These are phyloP conservation scores for Gymnopilus dilepis DNA, from an alignment of 768 basidiomycete genomes.

Conservation along the genomic window DNA sequence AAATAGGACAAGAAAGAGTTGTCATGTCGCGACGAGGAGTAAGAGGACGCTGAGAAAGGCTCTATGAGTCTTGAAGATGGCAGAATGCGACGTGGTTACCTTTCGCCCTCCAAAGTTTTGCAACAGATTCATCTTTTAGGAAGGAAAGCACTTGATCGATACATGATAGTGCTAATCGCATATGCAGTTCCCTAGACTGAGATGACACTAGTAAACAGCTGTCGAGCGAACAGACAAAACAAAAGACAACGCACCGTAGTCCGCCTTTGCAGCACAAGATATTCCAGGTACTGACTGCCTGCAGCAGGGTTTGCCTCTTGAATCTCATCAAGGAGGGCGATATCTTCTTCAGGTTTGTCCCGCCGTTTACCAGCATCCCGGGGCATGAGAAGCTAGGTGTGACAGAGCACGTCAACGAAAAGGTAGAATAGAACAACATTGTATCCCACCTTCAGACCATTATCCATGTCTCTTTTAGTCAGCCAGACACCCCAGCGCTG, in stretches of 20 bases:
- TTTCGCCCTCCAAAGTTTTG: conserved; percentile 76
- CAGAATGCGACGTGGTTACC: conserved; percentile 38
- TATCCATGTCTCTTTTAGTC: conserved; percentile 66
- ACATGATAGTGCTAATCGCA: conserved; percentile 61
- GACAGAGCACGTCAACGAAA: not conserved
- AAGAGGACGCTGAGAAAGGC: conserved; percentile 50
- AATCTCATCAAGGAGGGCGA: conserved; percentile 59
- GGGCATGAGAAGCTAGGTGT: conserved; percentile 61
- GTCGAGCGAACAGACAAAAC: conserved; percentile 5
- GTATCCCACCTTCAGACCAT: conserved; percentile 66
- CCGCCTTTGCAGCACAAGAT: conserved; percentile 74
- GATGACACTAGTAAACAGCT: not conserved
- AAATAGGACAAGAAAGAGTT: conserved; percentile 75
- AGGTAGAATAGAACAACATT: not conserved
- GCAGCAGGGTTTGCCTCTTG: conserved; percentile 60
- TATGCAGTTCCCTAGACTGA: conserved; percentile 69
- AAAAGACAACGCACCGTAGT: conserved; percentile 50
- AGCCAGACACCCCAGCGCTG: conserved; percentile 87
- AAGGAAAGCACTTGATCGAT: conserved; percentile 58
- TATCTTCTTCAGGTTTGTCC: conserved; percentile 67
- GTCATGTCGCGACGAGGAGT: conserved; percentile 47
- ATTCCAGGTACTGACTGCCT: conserved; percentile 77
- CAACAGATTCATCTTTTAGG: conserved; percentile 53
- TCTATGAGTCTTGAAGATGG: conserved; percentile 7
- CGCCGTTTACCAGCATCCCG: conserved; percentile 59